Evolutionary conservation across 352 stramenopile species (phyloP).

Genomic region (Pythium rishiriense): DNA sequence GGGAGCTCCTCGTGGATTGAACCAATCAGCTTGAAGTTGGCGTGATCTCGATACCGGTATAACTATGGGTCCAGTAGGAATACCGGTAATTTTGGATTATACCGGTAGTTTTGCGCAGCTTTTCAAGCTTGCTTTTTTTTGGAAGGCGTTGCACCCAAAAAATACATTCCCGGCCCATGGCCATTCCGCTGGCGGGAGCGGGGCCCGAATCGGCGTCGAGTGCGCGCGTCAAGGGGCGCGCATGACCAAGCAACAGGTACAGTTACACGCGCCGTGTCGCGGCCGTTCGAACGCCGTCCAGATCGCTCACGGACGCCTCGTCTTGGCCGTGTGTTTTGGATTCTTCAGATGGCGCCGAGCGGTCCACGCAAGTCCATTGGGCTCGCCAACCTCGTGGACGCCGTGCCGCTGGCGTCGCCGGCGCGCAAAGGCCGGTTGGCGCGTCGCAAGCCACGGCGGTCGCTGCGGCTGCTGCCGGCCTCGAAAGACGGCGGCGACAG

Average conservation of each 20-base stretch:
- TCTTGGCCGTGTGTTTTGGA: neutral
- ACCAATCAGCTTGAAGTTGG: conserved; percentile 32
- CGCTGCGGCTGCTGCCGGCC: neutral
- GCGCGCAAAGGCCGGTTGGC: neutral
- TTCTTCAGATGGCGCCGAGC: neutral
- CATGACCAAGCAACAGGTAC: conserved; percentile 21
- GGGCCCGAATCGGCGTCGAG: neutral
- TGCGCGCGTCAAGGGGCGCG: neutral
- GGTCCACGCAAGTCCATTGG: conserved; percentile 21
- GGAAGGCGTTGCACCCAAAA: neutral
- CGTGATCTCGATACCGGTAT: neutral
- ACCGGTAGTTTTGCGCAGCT: conserved; percentile 16
- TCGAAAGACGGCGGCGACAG: conserved; percentile 4
- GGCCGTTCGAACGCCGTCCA: neutral
- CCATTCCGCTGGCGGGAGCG: neutral
- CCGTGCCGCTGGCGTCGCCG: conserved; percentile 5
- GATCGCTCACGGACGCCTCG: neutral
- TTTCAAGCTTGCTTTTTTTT: conserved; percentile 25
- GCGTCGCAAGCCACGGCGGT: neutral
- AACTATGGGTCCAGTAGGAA: too few species aligned
- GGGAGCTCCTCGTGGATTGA: conserved; percentile 18
- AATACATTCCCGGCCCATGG: neutral
- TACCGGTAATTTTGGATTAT: conserved; percentile 8
- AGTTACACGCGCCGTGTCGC: neutral
- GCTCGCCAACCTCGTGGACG: conserved; percentile 27